These are phyloP conservation scores for Seiridium unicorne DNA, from an alignment of 2,329 filamentous ascomycete genomes.

Conservation along the genomic window DNA sequence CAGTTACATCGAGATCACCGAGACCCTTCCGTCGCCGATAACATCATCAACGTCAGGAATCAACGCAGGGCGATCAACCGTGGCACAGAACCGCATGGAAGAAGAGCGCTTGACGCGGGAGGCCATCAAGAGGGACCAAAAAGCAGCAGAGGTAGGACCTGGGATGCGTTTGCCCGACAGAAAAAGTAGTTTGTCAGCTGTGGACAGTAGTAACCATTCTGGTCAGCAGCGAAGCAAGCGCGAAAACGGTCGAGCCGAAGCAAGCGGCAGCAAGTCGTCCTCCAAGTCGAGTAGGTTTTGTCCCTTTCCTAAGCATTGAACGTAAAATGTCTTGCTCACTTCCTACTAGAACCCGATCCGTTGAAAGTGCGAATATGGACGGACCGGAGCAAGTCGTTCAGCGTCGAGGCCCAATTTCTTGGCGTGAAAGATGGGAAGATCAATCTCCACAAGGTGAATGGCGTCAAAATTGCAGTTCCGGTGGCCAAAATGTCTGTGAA, in stretches of 20 bases:
- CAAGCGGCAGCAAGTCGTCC: slow-evolving; percentile 41
- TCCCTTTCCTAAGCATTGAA: background rate
- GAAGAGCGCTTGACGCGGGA: slow-evolving; percentile 83
- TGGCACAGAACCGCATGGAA: slow-evolving; percentile 76
- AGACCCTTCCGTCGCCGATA: slow-evolving; percentile 54
- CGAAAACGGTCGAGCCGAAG: slow-evolving; percentile 59
- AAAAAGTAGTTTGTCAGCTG: slow-evolving; percentile 72
- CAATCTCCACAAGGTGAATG: slow-evolving; percentile 95
- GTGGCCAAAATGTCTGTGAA: slow-evolving; percentile 93
- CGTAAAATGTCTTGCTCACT: background rate
- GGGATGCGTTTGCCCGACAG: slow-evolving; percentile 74
- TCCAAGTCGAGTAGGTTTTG: slow-evolving; percentile 69
- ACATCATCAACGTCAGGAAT: slow-evolving; percentile 43
- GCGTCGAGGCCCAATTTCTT: slow-evolving; percentile 94
- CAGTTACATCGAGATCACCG: slow-evolving; percentile 90
- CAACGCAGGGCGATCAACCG: slow-evolving; percentile 56
- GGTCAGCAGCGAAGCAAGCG: slow-evolving; percentile 68
- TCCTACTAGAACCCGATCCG: slow-evolving; percentile 69
- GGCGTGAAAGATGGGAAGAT: slow-evolving; percentile 95
- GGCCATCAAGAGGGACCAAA: slow-evolving; percentile 67
- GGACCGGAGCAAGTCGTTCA: slow-evolving; percentile 92
- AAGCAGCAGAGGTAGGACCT: slow-evolving; percentile 72
- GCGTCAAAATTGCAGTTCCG: slow-evolving; percentile 96
- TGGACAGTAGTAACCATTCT: slow-evolving; percentile 65
- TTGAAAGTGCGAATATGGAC: slow-evolving; percentile 89